These are phyloP conservation scores for Fusarium sp. DNA, from an alignment of 2,329 filamentous ascomycete genomes.

Conservation along the genomic window DNA sequence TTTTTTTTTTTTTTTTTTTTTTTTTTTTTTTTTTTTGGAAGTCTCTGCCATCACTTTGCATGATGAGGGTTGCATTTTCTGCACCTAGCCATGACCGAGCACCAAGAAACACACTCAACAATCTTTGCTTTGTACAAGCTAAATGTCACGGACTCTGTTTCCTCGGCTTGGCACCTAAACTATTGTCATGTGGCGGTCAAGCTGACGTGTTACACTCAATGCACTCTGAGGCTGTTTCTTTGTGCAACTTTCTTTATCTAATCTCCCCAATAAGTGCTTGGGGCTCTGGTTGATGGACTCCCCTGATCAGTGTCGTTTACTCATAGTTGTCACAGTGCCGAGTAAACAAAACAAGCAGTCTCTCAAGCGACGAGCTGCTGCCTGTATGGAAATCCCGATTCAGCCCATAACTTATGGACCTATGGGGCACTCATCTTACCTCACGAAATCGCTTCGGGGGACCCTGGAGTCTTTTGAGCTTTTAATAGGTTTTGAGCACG, in stretches of 20 bases:
- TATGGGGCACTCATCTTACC: conserved; percentile 23
- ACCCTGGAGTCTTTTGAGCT: neutral
- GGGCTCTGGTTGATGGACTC: neutral
- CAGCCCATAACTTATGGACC: conserved; percentile 30
- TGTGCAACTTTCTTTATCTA: conserved; percentile 12
- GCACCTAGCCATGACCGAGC: conserved; percentile 3
- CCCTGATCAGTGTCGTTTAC: conserved; percentile 9
- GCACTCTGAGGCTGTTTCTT: conserved; percentile 11
- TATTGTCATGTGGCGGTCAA: conserved; percentile 28
- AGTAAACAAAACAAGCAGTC: conserved; percentile 8
- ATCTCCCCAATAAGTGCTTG: neutral
- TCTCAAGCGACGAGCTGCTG: conserved; percentile 19
- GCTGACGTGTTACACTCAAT: conserved; percentile 29
- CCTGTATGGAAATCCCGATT: conserved; percentile 6
- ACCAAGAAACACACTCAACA: neutral
- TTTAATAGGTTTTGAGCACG: neutral
- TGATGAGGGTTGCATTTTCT: conserved; percentile 12
- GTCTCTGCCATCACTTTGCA: conserved; percentile 4
- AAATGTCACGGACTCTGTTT: conserved; percentile 6
- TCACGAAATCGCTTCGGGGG: conserved; percentile 14
- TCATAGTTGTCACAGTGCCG: neutral
- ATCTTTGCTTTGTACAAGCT: conserved; percentile 7
- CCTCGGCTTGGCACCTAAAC: conserved; percentile 11
- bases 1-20: too few species aligned
- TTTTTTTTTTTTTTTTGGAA: too few species aligned